A percentile compares a stretch with the other conserved stretches of the same genome.
These are phyloP conservation scores for Jamesozyma piceae DNA, from an alignment of 805 yeast species.

Conservation along the genomic window DNA sequence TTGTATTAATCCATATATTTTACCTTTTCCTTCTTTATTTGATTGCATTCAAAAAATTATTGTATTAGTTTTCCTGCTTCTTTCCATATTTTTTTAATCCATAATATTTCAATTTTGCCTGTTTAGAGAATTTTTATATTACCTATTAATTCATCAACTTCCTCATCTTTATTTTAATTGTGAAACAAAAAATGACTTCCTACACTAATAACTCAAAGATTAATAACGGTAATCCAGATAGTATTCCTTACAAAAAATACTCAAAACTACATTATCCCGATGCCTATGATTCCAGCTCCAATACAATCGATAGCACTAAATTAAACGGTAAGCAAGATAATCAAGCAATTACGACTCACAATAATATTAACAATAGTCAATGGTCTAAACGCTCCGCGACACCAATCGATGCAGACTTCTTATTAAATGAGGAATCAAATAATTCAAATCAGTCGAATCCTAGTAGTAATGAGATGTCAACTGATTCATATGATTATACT, in stretches of 20 bases:
- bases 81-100: background rate
- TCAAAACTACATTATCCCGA: slow-evolving; percentile 1
- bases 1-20: background rate
- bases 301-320: background rate
- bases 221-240: background rate
- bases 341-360: too few relatives aligned
- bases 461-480: background rate
- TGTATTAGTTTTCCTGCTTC: background rate
- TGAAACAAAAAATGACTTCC: background rate
- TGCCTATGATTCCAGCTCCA: background rate
- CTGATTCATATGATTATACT: background rate
- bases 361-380: too few relatives aligned
- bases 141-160: too few relatives aligned
- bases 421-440: too few relatives aligned
- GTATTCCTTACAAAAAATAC: background rate
- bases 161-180: too few relatives aligned
- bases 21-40: background rate
- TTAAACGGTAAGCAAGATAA: background rate
- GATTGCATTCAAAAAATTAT: background rate
- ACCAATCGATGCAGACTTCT: too few relatives aligned
- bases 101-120: too few relatives aligned
- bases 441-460: background rate
- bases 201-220: background rate
- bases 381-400: too few relatives aligned
- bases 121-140: too few relatives aligned